A percentile compares a stretch with the other conserved stretches of the same genome.
These are phyloP conservation scores for Oehlia diaphana DNA, from an alignment of 192 early-diverging fungal species.

Conservation along the genomic window DNA sequence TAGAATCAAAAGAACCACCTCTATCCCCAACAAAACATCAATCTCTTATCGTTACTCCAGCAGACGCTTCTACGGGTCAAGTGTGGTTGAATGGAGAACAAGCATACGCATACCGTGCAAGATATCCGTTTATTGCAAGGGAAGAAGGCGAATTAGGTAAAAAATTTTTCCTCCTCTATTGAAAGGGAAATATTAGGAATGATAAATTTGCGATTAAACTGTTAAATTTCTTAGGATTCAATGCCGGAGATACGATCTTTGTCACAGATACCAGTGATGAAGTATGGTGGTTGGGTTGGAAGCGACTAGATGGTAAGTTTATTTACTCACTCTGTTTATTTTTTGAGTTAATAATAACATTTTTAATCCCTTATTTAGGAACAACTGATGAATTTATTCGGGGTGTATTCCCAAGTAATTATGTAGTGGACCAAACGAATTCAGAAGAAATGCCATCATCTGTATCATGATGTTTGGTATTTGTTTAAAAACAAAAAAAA, in stretches of 20 bases:
- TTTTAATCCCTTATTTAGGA: conserved; percentile 14
- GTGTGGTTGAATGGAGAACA: conserved; percentile 21
- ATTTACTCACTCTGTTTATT: neutral
- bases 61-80: conserved; percentile 10
- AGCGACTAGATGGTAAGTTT: conserved; percentile 57
- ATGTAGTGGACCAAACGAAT: conserved; percentile 43
- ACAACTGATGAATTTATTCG: conserved; percentile 47
- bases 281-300: conserved; percentile 83
- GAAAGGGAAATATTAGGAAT: neutral
- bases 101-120: conserved; percentile 57
- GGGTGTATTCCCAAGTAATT: conserved; percentile 80
- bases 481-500: neutral
- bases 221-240: conserved; percentile 41
- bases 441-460: neutral
- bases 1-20: neutral
- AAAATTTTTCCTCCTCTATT: too few species aligned
- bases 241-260: conserved; percentile 67
- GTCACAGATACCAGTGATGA: conserved; percentile 77
- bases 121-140: conserved; percentile 71
- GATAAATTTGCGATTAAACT: neutral
- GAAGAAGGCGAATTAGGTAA: conserved; percentile 69
- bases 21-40: neutral
- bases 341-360: neutral
- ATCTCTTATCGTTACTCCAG: neutral
- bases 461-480: neutral